Conservation (phyloP, 179 eudicot genomes). For the Silene vulgaris region DNA sequence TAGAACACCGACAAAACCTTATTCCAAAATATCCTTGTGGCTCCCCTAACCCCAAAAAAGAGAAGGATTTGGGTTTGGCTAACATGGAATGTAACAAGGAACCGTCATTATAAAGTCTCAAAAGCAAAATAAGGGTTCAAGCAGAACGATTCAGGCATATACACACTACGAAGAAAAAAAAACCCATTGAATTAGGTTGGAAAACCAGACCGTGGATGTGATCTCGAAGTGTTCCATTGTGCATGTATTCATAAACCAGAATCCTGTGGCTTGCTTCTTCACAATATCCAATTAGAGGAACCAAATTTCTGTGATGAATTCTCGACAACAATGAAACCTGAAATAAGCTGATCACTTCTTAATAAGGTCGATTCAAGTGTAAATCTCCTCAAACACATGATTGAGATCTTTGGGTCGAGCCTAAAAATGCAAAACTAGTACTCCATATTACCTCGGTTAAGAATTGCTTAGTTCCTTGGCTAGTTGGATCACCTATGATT, state of each 20-base stretch:
- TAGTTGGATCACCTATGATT: slow-evolving; percentile 74
- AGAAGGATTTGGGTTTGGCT: neutral
- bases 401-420: neutral
- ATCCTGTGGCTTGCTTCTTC: slow-evolving; percentile 87
- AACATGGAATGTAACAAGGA: neutral
- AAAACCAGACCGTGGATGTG: slow-evolving; percentile 65
- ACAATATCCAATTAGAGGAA: slow-evolving; percentile 88
- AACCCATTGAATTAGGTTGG: neutral
- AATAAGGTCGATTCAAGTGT: neutral
- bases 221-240: slow-evolving; percentile 82
- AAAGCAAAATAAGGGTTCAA: neutral
- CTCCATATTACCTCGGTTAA: slow-evolving; percentile 74
- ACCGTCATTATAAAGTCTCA: neutral
- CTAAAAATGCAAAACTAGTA: neutral
- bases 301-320: slow-evolving; percentile 94
- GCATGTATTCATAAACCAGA: slow-evolving; percentile 96
- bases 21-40: no score
- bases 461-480: slow-evolving; percentile 87
- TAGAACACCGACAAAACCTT: neutral
- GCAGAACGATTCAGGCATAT: neutral
- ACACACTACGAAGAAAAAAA: neutral
- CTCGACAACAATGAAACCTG: slow-evolving; percentile 92
- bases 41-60: no score
- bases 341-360: slow-evolving; percentile 10
- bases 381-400: neutral